Evolutionary conservation across 495 filamentous ascomycete species (phyloP), one percentile per base, ranked within the genome.

Genomic region (Tuber melanosporum): DNA sequence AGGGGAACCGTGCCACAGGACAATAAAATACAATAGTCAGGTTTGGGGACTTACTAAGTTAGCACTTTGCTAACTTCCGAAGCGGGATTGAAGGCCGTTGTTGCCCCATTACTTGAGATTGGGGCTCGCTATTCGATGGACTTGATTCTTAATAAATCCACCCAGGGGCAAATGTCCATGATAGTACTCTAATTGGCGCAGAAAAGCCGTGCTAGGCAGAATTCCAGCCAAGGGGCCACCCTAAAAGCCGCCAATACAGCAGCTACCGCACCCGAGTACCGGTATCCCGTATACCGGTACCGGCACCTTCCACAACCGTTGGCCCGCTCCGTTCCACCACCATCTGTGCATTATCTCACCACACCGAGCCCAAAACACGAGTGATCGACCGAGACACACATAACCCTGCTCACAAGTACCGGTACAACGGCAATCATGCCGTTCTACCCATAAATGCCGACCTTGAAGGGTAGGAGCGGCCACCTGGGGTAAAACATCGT

Each of bases 331-430:
- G 57, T 14, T 62, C 57, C 57, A 66, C 57, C 12, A 32, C 26
- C 57, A 10, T 32, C 10, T 3, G 32, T 12, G 26, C 57, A 36
- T 36, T 66, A 66, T 66, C 57, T 19, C 32, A 36, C 57, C 12
- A 26, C 26, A 66, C 17, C 26, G 5, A 19, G n/a, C 2, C 26
- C 57, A 66, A 66, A 66, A 66, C 57, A 36, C 57, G 14, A 66
- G 57, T 66, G 57, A 66, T 66, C 57, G 57, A 66, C 57, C 12
- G 57, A 66, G 57, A 19, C 57, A 57, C 52, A 57, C 52, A 57
- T 57, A 26, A 57, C 52, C 52, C 26, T 26, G 57, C n/a, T 26
- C 22, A 8, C 57, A 62, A 62, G 39, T 41, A 5, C 39, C 4
- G 3, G 39, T 41, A 41, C 0, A 41, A 41, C 14, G 57, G 57